These are phyloP conservation scores for Cryptosporidium ryanae DNA, from an alignment of 169 alveolate species.

Conservation along the genomic window DNA sequence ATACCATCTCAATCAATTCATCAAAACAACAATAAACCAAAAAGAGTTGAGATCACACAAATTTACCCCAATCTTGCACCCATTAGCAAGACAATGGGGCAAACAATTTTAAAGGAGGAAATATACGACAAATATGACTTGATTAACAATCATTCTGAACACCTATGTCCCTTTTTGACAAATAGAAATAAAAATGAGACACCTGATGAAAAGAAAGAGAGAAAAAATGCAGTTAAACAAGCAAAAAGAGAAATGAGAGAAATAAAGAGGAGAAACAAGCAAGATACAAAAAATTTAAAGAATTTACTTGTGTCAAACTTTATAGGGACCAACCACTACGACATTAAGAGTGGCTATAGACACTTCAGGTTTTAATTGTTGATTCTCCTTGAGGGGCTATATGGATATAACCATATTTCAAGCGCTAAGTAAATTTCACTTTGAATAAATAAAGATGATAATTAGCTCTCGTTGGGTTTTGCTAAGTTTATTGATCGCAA, in stretches of 20 bases:
- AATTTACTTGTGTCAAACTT: constrained; percentile 17
- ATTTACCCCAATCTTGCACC: background rate
- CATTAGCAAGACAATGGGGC: too few relatives aligned
- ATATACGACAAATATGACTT: too few relatives aligned
- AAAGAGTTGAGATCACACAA: background rate
- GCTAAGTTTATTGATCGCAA: constrained; percentile 55
- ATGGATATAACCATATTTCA: background rate
- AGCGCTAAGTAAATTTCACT: background rate
- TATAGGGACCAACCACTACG: constrained; percentile 12
- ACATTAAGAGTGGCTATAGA: constrained; percentile 58
- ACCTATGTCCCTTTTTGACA: constrained; percentile 44
- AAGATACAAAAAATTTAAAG: constrained; percentile 35
- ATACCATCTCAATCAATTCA: background rate
- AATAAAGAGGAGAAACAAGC: constrained; percentile 83
- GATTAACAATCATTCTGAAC: background rate
- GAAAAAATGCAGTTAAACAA: constrained; percentile 84
- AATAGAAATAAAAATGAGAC: constrained; percentile 82
- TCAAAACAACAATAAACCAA: constrained; percentile 10
- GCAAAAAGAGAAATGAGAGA: constrained; percentile 84
- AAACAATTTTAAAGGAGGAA: too few relatives aligned
- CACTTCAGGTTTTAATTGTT: constrained; percentile 28
- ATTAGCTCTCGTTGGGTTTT: constrained; percentile 60
- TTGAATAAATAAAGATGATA: constrained; percentile 31
- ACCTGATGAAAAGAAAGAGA: constrained; percentile 82
- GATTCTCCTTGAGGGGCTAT: constrained; percentile 12